A percentile compares a stretch with the other conserved stretches of the same genome.
phyloP scores from a whole-genome alignment of 768 basidiomycete species.

The Ephemerocybe angulata region DNA sequence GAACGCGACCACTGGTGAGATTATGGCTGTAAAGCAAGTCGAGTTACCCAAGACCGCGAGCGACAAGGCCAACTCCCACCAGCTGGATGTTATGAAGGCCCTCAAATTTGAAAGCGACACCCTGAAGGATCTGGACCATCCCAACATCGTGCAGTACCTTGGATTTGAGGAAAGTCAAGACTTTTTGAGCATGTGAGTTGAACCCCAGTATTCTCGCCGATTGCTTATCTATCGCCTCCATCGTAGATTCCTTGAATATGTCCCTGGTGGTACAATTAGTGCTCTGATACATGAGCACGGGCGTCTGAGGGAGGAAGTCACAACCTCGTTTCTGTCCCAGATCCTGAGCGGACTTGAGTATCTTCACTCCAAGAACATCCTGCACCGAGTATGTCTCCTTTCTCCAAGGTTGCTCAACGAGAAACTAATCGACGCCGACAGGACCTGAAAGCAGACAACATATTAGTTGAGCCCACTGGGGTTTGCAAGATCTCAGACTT shows the following conservation, averaged over 20 bases:
- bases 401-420: not conserved
- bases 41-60: conserved; percentile 75
- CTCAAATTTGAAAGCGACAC: conserved; percentile 90
- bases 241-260: conserved; percentile 93
- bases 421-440: conserved; percentile 25
- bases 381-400: conserved; percentile 69
- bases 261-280: conserved; percentile 94
- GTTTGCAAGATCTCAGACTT: conserved; percentile 98
- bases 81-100: conserved; percentile 70
- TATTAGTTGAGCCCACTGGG: conserved; percentile 89
- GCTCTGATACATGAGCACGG: conserved; percentile 88
- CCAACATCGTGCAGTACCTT: conserved; percentile 95
- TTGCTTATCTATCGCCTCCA: conserved; percentile 1
- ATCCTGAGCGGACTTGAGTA: conserved; percentile 86
- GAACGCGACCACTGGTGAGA: conserved; percentile 86
- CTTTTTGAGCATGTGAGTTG: conserved; percentile 85
- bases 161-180: conserved; percentile 89
- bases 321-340: conserved; percentile 89
- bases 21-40: conserved; percentile 96
- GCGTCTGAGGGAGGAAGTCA: conserved; percentile 87
- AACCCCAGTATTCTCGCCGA: too few species aligned
- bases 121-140: conserved; percentile 93
- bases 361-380: conserved; percentile 84
- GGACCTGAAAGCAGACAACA: conserved; percentile 98
- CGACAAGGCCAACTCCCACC: conserved; percentile 63